Percentiles rank a stretch among this genome's conserved stretches.
phyloP scores from a whole-genome alignment of 164 flowering plant genomes.

The Paratinospora sagittata region DNA sequence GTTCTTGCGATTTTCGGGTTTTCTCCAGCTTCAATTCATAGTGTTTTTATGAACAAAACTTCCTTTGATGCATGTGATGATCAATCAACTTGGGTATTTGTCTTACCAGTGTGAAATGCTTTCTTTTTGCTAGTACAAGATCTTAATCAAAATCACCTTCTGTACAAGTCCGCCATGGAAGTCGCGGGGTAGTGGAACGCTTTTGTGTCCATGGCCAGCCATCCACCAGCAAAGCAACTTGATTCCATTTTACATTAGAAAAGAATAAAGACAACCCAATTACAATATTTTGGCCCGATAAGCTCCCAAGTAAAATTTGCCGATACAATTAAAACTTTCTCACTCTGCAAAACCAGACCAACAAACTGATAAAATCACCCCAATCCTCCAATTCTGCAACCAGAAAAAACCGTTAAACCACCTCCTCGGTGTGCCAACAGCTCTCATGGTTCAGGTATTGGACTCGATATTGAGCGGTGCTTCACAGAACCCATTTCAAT shows the following conservation, averaged over 20 bases:
- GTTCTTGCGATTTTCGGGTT: background rate
- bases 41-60: background rate
- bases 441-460: slow-evolving; percentile 5
- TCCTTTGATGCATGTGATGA: background rate
- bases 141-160: slow-evolving; percentile 17
- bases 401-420: slow-evolving; percentile 5
- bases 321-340: slow-evolving; percentile 29
- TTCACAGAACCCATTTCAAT: slow-evolving; percentile 15
- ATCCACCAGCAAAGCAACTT: slow-evolving; percentile 20
- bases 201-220: slow-evolving; percentile 10
- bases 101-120: background rate
- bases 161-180: slow-evolving; percentile 32
- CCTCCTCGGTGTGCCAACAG: slow-evolving; percentile 10
- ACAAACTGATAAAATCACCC: slow-evolving; percentile 10
- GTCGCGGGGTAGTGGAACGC: slow-evolving; percentile 11
- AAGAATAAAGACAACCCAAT: slow-evolving; percentile 16
- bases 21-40: background rate
- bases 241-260: slow-evolving; percentile 17
- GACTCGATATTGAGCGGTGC: slow-evolving; percentile 5
- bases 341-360: slow-evolving; percentile 21
- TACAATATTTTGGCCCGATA: slow-evolving; percentile 15
- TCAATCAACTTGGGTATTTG: background rate
- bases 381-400: slow-evolving; percentile 15
- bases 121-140: slow-evolving; percentile 8
- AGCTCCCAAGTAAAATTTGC: slow-evolving; percentile 18